phyloP scores from a whole-genome alignment of 176 grass and related monocot species.

The Urochloa ruziziensis region DNA sequence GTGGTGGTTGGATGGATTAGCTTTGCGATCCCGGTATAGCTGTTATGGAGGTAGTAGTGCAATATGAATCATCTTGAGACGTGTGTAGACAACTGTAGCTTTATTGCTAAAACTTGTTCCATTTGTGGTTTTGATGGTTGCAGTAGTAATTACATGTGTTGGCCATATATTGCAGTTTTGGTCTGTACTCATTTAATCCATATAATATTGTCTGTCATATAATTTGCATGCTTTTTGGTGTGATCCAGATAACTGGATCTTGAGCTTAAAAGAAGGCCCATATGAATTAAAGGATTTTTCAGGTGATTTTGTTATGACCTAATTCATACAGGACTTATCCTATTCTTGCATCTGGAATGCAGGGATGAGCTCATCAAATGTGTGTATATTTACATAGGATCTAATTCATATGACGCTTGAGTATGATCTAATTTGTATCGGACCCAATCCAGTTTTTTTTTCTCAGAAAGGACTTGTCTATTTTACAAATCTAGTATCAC shows the following conservation, averaged over 20 bases:
- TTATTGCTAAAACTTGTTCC: slow-evolving; percentile 2
- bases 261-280: neutral
- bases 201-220: neutral
- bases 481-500: no score
- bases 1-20: neutral
- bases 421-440: no score
- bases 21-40: neutral
- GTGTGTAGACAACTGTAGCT: slow-evolving; percentile 13
- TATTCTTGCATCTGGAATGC: neutral
- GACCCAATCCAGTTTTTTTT: no score
- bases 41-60: neutral
- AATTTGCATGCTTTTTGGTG: slow-evolving; percentile 10
- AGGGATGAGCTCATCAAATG: neutral
- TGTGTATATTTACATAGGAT: no score
- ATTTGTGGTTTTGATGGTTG: neutral
- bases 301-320: neutral
- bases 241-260: slow-evolving; percentile 14
- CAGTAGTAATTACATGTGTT: slow-evolving; percentile 9
- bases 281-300: neutral
- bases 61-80: slow-evolving; percentile 10
- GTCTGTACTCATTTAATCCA: neutral
- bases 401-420: no score
- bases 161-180: slow-evolving; percentile 14
- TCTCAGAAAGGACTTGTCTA: no score
- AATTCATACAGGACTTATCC: no score